Conservation (phyloP, 345 rosid species). For the Mangifera indica region DNA sequence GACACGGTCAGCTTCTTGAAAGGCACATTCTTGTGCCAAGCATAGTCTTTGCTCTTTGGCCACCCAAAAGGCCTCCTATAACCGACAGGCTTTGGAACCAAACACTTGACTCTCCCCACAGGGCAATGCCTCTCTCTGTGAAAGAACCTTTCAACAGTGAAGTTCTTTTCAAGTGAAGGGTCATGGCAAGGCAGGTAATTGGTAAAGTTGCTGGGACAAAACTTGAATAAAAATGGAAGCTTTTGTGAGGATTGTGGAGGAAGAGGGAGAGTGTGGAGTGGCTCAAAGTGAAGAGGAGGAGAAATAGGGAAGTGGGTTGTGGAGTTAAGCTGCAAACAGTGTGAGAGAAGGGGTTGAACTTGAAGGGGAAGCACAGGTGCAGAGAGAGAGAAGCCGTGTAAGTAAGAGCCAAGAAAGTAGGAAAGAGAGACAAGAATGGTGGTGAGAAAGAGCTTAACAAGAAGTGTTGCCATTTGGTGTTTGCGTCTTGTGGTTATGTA, state of each 20-base stretch:
- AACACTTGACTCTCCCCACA: slow-evolving; percentile 39
- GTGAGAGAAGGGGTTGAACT: slow-evolving; percentile 9
- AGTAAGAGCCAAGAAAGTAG: slow-evolving; percentile 39
- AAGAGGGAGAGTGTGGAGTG: slow-evolving; percentile 36
- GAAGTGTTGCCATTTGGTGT: neutral
- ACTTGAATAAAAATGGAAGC: slow-evolving; percentile 22
- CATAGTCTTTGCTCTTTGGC: slow-evolving; percentile 57
- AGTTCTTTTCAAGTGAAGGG: slow-evolving; percentile 36
- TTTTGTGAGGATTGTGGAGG: slow-evolving; percentile 20
- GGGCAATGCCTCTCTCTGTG: slow-evolving; percentile 69
- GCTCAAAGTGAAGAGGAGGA: slow-evolving; percentile 35
- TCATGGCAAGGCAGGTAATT: slow-evolving; percentile 66
- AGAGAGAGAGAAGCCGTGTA: slow-evolving; percentile 6
- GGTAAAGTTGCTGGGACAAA: slow-evolving; percentile 56
- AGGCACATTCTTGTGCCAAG: slow-evolving; percentile 65
- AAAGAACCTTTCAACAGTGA: slow-evolving; percentile 35
- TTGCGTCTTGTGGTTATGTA: too few species aligned
- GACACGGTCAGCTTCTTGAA: slow-evolving; percentile 40
- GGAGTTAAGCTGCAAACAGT: slow-evolving; percentile 24
- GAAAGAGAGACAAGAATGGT: slow-evolving; percentile 26
- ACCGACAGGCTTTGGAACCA: slow-evolving; percentile 57
- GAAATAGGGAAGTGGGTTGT: slow-evolving; percentile 12
- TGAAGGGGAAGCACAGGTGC: neutral
- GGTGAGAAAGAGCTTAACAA: slow-evolving; percentile 12
- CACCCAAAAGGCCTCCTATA: slow-evolving; percentile 55